A percentile compares a stretch with the other conserved stretches of the same genome.
phyloP scores from a whole-genome alignment of 768 basidiomycete genomes.

The Flagelloscypha sp. region DNA sequence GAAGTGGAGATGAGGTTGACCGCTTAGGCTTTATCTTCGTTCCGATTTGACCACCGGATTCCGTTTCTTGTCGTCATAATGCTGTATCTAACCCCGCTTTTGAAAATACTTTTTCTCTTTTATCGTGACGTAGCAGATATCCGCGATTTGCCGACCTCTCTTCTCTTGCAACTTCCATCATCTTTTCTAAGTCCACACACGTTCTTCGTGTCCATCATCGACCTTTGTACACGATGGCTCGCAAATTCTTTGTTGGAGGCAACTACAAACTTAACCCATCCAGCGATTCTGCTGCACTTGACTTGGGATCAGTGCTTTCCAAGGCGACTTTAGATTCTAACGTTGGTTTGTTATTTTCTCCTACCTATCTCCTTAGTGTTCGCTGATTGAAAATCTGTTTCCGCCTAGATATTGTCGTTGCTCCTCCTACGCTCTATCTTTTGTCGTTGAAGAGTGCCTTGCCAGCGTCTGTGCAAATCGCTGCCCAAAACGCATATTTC shows the following conservation, averaged over 20 bases:
- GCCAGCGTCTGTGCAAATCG: constrained; percentile 62
- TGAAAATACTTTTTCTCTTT: neutral
- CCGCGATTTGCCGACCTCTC: neutral
- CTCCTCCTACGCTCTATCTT: constrained; percentile 86
- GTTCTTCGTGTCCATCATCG: neutral
- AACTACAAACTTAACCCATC: constrained; percentile 98
- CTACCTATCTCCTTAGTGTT: constrained; percentile 9
- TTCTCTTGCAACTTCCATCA: neutral
- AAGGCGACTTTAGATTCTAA: constrained; percentile 66
- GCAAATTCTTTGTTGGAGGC: constrained; percentile 90
- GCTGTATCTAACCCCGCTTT: neutral
- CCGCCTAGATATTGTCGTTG: constrained; percentile 87
- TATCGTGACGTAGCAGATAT: neutral
- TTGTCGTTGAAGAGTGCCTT: constrained; percentile 57
- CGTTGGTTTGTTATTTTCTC: constrained; percentile 47
- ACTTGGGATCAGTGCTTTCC: constrained; percentile 67
- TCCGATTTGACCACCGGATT: too few relatives aligned
- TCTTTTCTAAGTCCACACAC: too few relatives aligned
- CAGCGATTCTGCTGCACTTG: constrained; percentile 51
- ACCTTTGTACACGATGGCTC: constrained; percentile 42
- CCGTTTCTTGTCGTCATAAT: too few relatives aligned
- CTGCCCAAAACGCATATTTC: constrained; percentile 89
- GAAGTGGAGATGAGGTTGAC: too few relatives aligned
- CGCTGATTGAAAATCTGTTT: neutral
- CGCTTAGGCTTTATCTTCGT: too few relatives aligned